Base-by-base conservation (phyloP, 306 rosid species). In the Calophaca sinica region DNA sequence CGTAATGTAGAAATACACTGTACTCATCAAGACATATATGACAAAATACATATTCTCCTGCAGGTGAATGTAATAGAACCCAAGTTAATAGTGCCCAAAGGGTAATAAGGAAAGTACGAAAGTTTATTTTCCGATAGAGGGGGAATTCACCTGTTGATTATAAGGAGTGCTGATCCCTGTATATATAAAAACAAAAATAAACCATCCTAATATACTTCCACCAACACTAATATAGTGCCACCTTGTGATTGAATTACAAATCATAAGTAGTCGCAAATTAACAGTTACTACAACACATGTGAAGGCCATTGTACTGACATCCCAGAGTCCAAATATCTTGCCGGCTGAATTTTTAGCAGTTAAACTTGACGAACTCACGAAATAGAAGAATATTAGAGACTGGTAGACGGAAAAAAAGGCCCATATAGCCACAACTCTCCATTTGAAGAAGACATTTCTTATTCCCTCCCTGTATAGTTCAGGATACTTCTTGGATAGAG, bases 131-230 rank as follows among this genome's bases (percentile, higher is more conserved):
- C 67, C 9, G 35, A 36, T 45, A 68, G 77, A 74, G 15, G 11
- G 15, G 11, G 62, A 71, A 79, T 83, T 77, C 53, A 94, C 97
- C 94, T 83, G 89, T 50, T 85, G 86, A 69, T 88, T 92, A 80
- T 79, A 82, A 50, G 87, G 80, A 33, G 93, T 86, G 77, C 72
- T 70, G 62, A 91, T 70, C 77, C 91, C 90, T 63, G 93, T 83
- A 72, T 94, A 94, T 62, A 91, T 5, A 70, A 91, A 89, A 68
- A 78, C 78, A 76, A 94, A 94, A 32, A 86, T 2, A 84, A 94
- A 94, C 98, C 98, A 94, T 1, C 91, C 94, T 76, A 86, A 69
- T 73, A 94, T 84, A 85, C 98, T 94, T 85, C 98, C 98, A 45
- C 98, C 97, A 57, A 91, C 94, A 73, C 93, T 88, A 55, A 91